phyloP scores from a whole-genome alignment of 1,139 yeast genomes.

The Pichia sp. region DNA sequence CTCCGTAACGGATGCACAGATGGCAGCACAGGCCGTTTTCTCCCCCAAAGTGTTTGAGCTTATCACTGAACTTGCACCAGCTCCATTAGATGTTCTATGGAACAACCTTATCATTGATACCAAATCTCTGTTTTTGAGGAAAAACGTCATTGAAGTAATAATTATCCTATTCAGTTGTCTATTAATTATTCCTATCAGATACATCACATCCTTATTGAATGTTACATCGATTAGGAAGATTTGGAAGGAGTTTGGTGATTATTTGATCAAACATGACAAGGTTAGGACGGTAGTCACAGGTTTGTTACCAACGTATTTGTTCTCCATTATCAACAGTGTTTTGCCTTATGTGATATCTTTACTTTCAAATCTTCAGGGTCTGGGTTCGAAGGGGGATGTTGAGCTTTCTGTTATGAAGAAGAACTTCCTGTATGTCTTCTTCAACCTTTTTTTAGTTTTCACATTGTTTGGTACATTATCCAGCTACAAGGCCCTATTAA shows the following conservation, averaged over 20 bases:
- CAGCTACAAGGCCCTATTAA: conserved; percentile 56
- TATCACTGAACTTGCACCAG: conserved; percentile 74
- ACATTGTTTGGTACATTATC: conserved; percentile 73
- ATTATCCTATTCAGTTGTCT: conserved; percentile 60
- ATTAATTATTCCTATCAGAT: conserved; percentile 67
- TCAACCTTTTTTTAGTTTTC: conserved; percentile 77
- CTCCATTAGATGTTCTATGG: conserved; percentile 86
- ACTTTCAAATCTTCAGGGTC: conserved; percentile 66
- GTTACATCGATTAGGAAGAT: conserved; percentile 59
- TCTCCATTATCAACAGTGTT: conserved; percentile 63
- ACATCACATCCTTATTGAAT: conserved; percentile 65
- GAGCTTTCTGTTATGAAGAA: conserved; percentile 73
- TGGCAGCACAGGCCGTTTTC: conserved; percentile 82
- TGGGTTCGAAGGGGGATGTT: conserved; percentile 71
- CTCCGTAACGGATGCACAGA: conserved; percentile 79
- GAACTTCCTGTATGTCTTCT: conserved; percentile 78
- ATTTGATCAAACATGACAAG: conserved; percentile 49
- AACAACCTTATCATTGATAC: conserved; percentile 58
- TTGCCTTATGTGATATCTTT: conserved; percentile 73
- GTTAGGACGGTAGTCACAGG: conserved; percentile 67
- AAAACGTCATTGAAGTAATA: conserved; percentile 54
- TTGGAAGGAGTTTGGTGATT: conserved; percentile 67
- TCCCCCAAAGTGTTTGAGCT: conserved; percentile 73
- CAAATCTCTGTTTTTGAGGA: conserved; percentile 47
- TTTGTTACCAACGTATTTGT: conserved; percentile 66